Conservation (phyloP, 2,329 filamentous ascomycete species). For the Didymella exigua region DNA sequence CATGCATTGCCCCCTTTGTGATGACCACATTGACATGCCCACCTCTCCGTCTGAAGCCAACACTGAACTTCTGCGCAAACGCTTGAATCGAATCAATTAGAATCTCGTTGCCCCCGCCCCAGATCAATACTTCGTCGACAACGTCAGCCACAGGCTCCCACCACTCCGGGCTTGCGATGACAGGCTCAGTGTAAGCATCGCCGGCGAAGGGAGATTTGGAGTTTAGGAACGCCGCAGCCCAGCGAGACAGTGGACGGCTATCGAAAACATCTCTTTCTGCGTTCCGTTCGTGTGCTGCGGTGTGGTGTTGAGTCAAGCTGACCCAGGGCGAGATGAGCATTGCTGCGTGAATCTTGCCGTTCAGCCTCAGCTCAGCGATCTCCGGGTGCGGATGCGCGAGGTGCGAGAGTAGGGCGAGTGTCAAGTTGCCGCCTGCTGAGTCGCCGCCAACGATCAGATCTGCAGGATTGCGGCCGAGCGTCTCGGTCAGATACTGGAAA, state of each 20-base stretch:
- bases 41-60: slow-evolving; percentile 42
- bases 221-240: slow-evolving; percentile 58
- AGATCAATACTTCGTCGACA: slow-evolving; percentile 58
- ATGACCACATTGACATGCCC: slow-evolving; percentile 44
- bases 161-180: slow-evolving; percentile 58
- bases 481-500: slow-evolving; percentile 52
- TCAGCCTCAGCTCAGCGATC: slow-evolving; percentile 52
- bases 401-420: slow-evolving; percentile 55
- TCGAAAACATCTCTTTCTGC: slow-evolving; percentile 59
- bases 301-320: slow-evolving; percentile 54
- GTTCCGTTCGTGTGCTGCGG: slow-evolving; percentile 53
- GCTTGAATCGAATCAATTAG: slow-evolving; percentile 61
- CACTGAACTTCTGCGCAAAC: slow-evolving; percentile 56
- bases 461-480: slow-evolving; percentile 42
- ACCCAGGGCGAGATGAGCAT: slow-evolving; percentile 66
- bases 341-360: slow-evolving; percentile 54
- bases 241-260: slow-evolving; percentile 49
- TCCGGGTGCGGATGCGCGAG: slow-evolving; percentile 63
- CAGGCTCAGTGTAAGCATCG: slow-evolving; percentile 60
- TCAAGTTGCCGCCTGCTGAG: slow-evolving; percentile 60
- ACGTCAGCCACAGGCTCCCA: slow-evolving; percentile 56
- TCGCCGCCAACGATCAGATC: slow-evolving; percentile 58
- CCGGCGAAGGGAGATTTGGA: slow-evolving; percentile 53
- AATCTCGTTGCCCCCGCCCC: slow-evolving; percentile 62
- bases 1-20: slow-evolving; percentile 48